Conservation (phyloP, 1,284 basidiomycete genomes). For the Ustilago esculenta region DNA sequence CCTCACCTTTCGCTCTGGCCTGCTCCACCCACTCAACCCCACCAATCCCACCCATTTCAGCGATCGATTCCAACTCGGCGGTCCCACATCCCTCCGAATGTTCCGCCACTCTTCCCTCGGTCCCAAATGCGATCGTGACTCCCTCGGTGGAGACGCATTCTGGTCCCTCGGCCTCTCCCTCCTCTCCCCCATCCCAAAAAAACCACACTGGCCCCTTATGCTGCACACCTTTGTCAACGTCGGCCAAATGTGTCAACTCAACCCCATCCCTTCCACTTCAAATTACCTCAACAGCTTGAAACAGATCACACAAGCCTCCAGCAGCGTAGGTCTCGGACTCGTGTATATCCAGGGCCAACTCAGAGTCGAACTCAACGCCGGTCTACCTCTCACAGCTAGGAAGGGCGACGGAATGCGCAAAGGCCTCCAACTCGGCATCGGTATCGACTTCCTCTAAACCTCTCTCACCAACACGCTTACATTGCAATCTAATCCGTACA, state of each 20-base stretch:
- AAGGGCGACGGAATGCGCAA: conserved; percentile 80
- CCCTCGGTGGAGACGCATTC: conserved; percentile 86
- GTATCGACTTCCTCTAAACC: conserved; percentile 69
- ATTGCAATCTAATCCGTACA: not conserved
- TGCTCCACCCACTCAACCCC: conserved; percentile 41
- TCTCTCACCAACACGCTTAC: too few species aligned
- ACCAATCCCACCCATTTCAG: conserved; percentile 72
- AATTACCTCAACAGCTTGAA: not conserved
- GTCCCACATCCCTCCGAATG: conserved; percentile 86
- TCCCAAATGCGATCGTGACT: conserved; percentile 79
- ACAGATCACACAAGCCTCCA: conserved; percentile 67
- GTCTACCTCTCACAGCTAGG: conserved; percentile 82
- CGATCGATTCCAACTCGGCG: conserved; percentile 93
- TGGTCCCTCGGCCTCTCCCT: conserved; percentile 85
- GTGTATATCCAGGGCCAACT: conserved; percentile 87
- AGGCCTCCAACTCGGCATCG: conserved; percentile 91
- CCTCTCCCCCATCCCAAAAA: conserved; percentile 80
- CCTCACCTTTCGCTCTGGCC: conserved; percentile 40
- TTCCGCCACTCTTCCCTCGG: conserved; percentile 88
- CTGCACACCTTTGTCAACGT: conserved; percentile 85
- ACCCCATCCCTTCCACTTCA: not conserved
- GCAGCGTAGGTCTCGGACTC: conserved; percentile 88
- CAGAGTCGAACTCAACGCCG: conserved; percentile 89
- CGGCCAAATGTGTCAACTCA: conserved; percentile 80
- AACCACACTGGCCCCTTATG: conserved; percentile 87